These are phyloP conservation scores for Pseudozyma thailandica DNA, from an alignment of 1,284 basidiomycete genomes.

Conservation along the genomic window DNA sequence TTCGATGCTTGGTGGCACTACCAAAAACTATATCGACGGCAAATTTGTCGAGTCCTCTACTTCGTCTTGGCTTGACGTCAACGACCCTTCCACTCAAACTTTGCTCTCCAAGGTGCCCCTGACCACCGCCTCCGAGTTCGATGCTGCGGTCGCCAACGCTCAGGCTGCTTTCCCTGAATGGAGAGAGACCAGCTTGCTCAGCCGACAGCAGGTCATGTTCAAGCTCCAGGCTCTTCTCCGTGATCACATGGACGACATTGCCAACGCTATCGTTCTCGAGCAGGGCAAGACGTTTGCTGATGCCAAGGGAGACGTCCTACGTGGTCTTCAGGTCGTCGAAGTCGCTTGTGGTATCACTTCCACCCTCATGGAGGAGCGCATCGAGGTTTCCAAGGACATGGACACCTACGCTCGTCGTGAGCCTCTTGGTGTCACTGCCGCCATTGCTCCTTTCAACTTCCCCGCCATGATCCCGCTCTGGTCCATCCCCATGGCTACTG, in stretches of 20 bases:
- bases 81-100: slow-evolving; percentile 90
- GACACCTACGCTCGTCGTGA: slow-evolving; percentile 86
- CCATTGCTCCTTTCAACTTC: slow-evolving; percentile 64
- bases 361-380: slow-evolving; percentile 85
- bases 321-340: slow-evolving; percentile 94
- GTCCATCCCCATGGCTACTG: slow-evolving; percentile 74
- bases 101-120: slow-evolving; percentile 89
- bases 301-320: slow-evolving; percentile 91
- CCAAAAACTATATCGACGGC: slow-evolving; percentile 82
- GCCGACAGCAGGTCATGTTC: slow-evolving; percentile 86
- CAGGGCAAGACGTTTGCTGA: slow-evolving; percentile 73
- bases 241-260: slow-evolving; percentile 69
- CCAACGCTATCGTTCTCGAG: slow-evolving; percentile 64
- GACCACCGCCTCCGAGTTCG: slow-evolving; percentile 84
- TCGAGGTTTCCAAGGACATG: slow-evolving; percentile 96
- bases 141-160: slow-evolving; percentile 84
- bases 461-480: slow-evolving; percentile 94
- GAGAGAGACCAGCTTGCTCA: slow-evolving; percentile 85
- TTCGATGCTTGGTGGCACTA: slow-evolving; percentile 80
- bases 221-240: slow-evolving; percentile 70
- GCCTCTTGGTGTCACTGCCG: slow-evolving; percentile 72
- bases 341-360: slow-evolving; percentile 84
- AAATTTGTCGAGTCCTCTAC: slow-evolving; percentile 85
- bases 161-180: slow-evolving; percentile 89
- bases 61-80: slow-evolving; percentile 81